Evolutionary conservation across 2,329 filamentous ascomycete genomes (phyloP), one percentile per base, ranked within the genome.

Genomic region (Dactylellina drechsleri): DNA sequence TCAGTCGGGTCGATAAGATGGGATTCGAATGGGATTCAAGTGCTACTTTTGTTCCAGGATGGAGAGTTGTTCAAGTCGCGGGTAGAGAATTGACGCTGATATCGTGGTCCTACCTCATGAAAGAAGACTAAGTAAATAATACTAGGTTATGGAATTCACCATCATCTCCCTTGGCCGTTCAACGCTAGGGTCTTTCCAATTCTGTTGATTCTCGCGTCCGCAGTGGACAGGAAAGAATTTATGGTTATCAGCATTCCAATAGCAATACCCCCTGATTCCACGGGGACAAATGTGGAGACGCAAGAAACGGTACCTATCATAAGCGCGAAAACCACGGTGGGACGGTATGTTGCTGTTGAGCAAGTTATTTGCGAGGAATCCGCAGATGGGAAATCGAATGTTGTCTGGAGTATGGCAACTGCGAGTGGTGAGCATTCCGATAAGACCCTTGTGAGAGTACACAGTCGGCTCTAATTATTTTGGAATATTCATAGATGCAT

Each of bases 341-440:
- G 70, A 5, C 70, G 59, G 26, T 75, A 75, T 41, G 64, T 75
- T 4, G 41, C 70, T 8, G 70, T 75, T 8, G 70, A 75, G 57
- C 57, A 52, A 40, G 70, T 75, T 45, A 16, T 45, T 26, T 75
- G 45, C 20, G 61, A 59, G 43, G 50, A 52, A 16, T 28, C 23
- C 20, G 23, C 15, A n/a, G 60, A 18, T 23, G 43, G 16, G 31
- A 75, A 64, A 18, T 36, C 70, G 16, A 47, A 15, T 6, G 58
- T 59, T 15, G 16, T 67, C n/a, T 75, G 70, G 70, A 53, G 53
- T 23, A 75, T 75, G 70, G 70, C 70, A 41, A 75, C 70, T 49
- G 70, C 70, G 4, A 75, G 70, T 41, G 62, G 70, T 75, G 50
- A 36, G 62, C 53, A 15, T 18, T 36, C 47, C 7, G 16, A 8